Evolutionary conservation across 2,329 filamentous ascomycete genomes (phyloP), one percentile per base, ranked within the genome.

Genomic region (Onygena corvina): DNA sequence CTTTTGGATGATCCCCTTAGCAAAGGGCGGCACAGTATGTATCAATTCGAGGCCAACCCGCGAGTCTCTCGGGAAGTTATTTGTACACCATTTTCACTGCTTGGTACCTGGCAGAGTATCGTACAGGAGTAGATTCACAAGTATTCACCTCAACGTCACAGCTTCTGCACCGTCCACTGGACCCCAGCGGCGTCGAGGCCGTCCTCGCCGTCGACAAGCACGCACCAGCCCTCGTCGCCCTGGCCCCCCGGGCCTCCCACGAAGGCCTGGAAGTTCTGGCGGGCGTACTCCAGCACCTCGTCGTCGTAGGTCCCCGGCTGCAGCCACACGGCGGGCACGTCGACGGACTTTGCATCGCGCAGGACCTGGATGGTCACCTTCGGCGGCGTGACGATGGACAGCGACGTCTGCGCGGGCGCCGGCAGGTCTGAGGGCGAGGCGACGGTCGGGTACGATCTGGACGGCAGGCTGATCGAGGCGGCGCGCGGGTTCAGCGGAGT

Each of bases 231-330:
- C 60, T 89, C 84, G 46, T 70, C 66, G 5, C 84, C 84, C 23
- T 67, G 61, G 21, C 81, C 80, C 23, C 81, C 79, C 31, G 81
- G 71, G 75, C 80, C 53, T 73, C 78, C 82, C 30, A 87, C 75
- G 40, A 72, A 83, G 31, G 80, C 79, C 56, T 80, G 71, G 59
- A 92, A 94, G 55, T 83, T 75, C 40, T 70, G 70, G 52, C 74
- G 71, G 2, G 86, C 87, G 64, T 77, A 88, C 34, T 75, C 70
- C 54, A 94, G 62, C 18, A 87, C 83, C 51, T 80, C 78, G 47
- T 84, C 78, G 62, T 94, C 81, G 62, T 84, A 96, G 12, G 80
- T 89, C 1, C 90, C 92, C 0, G 92, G 92, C 69, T 96, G 92
- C 56, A 96, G 70, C 84, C 86, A 94, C 3, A 94, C 81, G 21